A percentile compares a stretch with the other conserved stretches of the same genome.
Evolutionary conservation across 163 green algal genomes (phyloP).

Genomic region (Chlorella variabilis): DNA sequence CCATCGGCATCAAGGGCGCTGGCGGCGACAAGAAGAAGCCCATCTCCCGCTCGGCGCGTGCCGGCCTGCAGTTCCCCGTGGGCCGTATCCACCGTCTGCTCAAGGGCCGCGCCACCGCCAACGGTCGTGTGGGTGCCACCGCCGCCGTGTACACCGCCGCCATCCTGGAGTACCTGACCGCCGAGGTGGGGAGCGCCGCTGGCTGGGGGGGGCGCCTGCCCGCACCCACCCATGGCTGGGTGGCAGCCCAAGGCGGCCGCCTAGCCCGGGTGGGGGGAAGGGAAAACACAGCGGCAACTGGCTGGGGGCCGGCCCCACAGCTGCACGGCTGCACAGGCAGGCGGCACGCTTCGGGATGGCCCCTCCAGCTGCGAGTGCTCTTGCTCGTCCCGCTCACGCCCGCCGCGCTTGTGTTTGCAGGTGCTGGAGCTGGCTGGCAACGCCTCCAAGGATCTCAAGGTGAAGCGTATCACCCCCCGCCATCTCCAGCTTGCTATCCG

Average conservation of each 20-base stretch:
- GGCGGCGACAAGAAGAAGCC: slow-evolving; percentile 93
- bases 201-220: too few species aligned
- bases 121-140: slow-evolving; percentile 97
- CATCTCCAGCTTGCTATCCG: slow-evolving; percentile 99
- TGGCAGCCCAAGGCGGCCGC: too few species aligned
- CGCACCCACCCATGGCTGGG: too few species aligned
- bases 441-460: slow-evolving; percentile 99
- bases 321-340: not conserved
- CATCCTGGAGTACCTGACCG: slow-evolving; percentile 99
- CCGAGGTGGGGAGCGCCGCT: slow-evolving; percentile 26
- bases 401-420: slow-evolving; percentile 67
- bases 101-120: slow-evolving; percentile 94
- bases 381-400: too few species aligned
- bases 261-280: not conserved
- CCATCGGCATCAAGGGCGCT: slow-evolving; percentile 76
- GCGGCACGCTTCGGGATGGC: too few species aligned
- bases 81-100: slow-evolving; percentile 98
- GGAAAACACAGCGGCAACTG: not conserved
- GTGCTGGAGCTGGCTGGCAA: slow-evolving; percentile 99
- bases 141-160: slow-evolving; percentile 98
- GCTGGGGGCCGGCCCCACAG: slow-evolving; percentile 7
- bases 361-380: too few species aligned
- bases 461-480: slow-evolving; percentile 98
- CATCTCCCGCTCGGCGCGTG: slow-evolving; percentile 90
- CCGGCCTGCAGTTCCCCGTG: slow-evolving; percentile 96